Conservation (phyloP, 176 grass and related monocot species). For the Oropetium thomaeum region DNA sequence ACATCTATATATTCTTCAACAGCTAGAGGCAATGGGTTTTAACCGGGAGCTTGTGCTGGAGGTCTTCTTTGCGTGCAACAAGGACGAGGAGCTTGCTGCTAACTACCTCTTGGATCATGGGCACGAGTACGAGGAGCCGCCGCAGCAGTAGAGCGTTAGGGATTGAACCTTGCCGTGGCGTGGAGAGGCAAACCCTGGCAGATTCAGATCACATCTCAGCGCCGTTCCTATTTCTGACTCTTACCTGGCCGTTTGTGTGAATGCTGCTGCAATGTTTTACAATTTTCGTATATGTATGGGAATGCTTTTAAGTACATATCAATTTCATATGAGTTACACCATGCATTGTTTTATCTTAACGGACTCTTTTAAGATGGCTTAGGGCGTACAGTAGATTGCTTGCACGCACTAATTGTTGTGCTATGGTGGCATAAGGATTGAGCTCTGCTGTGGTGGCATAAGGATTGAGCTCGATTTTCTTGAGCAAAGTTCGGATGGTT, state of each 20-base stretch:
- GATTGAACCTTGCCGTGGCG: not conserved
- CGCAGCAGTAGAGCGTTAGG: constrained; percentile 49
- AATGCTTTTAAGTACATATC: constrained; percentile 67
- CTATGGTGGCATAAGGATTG: not conserved
- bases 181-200: not conserved
- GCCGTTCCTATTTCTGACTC: constrained; percentile 36
- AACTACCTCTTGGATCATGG: constrained; percentile 96
- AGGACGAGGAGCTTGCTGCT: constrained; percentile 90
- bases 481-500: too few species aligned
- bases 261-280: constrained; percentile 36
- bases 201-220: constrained; percentile 31
- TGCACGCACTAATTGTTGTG: not conserved
- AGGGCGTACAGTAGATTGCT: not conserved
- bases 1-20: constrained; percentile 12
- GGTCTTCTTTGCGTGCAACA: constrained; percentile 99
- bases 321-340: constrained; percentile 42
- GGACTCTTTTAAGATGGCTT: not conserved
- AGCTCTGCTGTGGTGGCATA: too few species aligned
- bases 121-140: constrained; percentile 89
- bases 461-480: too few species aligned
- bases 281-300: constrained; percentile 34
- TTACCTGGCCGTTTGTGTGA: constrained; percentile 23
- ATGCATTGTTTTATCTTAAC: constrained; percentile 11
- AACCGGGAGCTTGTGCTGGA: constrained; percentile 82
- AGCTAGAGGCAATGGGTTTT: constrained; percentile 98